Conservation (phyloP, 78 protist species). For the Chrysochromulina parva region DNA sequence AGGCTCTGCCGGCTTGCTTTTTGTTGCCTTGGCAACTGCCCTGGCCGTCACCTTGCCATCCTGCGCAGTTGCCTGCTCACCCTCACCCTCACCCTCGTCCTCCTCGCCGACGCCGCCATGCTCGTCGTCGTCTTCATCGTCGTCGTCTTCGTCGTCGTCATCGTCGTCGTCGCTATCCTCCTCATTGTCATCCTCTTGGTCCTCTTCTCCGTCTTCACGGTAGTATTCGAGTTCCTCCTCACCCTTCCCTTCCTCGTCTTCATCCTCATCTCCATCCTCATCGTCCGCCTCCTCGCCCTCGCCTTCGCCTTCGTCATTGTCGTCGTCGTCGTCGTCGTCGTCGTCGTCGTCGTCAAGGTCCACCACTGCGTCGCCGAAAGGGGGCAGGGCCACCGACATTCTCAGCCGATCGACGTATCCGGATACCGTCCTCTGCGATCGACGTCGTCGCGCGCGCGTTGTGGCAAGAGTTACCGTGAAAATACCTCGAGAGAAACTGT, state of each 20-base stretch:
- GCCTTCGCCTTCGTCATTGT: background rate
- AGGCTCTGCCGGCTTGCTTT: too few relatives aligned
- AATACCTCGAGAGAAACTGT: too few relatives aligned
- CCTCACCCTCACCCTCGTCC: constrained; percentile 18
- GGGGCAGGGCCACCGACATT: too few relatives aligned
- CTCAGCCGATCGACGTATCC: too few relatives aligned
- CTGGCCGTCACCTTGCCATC: constrained; percentile 18
- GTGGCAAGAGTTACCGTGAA: too few relatives aligned
- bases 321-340: constrained; percentile 18
- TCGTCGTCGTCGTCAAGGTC: background rate
- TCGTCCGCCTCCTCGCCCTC: background rate
- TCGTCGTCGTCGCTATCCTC: constrained; percentile 27
- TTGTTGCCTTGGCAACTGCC: too few relatives aligned
- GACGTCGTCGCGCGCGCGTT: too few relatives aligned
- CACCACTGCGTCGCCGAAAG: too few relatives aligned
- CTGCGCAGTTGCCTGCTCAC: constrained; percentile 44
- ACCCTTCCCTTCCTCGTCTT: background rate
- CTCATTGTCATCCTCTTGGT: background rate
- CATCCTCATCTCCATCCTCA: constrained; percentile 30
- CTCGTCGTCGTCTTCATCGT: background rate
- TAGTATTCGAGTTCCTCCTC: background rate
- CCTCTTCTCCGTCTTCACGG: background rate
- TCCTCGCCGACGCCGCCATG: background rate
- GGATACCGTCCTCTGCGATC: too few relatives aligned
- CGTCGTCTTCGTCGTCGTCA: too few relatives aligned